Evolutionary conservation across 1,284 basidiomycete species (phyloP), one percentile per base, ranked within the genome.

Genomic region (Ceratobasidium papillatum): DNA sequence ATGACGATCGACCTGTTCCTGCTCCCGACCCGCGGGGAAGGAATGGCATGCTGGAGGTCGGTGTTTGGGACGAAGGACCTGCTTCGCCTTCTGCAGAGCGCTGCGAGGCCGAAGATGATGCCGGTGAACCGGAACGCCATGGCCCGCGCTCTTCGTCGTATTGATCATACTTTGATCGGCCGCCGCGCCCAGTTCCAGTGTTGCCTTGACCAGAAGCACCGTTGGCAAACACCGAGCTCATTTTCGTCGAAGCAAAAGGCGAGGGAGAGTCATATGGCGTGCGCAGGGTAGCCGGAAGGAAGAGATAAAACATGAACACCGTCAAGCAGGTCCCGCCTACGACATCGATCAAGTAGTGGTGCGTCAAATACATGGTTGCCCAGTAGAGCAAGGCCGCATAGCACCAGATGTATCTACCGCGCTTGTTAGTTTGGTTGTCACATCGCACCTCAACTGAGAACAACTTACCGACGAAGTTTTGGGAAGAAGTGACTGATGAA

Each of bases 331-430:
- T 94, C 7, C 97, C 97, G 2, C 91, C 94, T 45, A 96, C 94
- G 78, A 99, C 91, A 80, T 99, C 98, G 83, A 99, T 95, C 78
- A 99, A 90, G 86, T 99, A 99, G 85, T 99, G 95, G 82, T 98
- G 96, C 4, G 94, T 95, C 78, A 97, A 90, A 85, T 98, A 98
- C 97, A 99, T 99, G 41, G 97, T 99, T 30, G 94, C 92, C 97
- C 96, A 99, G 83, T 98, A 99, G 0, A 99, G 87, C 41, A 95
- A 84, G n/a, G 89, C 90, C 1, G 90, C 90, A 82, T 99, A 99
- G 0, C 83, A 85, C 95, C 95, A 99, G 75, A 92, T 91, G 77
- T 88, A 88, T 1, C 83, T 79, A 14, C 72, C 84, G 84, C 17
- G 87, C 11, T 36, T 45, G 52, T 69, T 34, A 69, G 52, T 47